Evolutionary conservation across 2,329 filamentous ascomycete genomes (phyloP).

Genomic region (Cyphellophora attinorum): DNA sequence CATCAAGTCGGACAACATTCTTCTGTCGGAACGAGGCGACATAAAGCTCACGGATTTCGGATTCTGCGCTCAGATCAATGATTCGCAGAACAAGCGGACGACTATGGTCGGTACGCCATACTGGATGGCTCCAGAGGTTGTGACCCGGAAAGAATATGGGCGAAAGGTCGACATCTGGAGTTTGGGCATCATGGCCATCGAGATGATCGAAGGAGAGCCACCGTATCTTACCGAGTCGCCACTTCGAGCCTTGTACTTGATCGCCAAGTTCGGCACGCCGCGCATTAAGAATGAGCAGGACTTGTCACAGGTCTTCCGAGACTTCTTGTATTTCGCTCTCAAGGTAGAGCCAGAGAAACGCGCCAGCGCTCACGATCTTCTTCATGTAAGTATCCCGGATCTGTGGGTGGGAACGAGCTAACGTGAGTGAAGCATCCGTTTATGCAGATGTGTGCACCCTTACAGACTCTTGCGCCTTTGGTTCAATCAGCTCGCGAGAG

Average conservation of each 20-base stretch:
- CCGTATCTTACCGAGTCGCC: slow-evolving; percentile 98
- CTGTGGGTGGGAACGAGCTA: slow-evolving; percentile 1
- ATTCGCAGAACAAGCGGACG: slow-evolving; percentile 90
- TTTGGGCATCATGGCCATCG: slow-evolving; percentile 97
- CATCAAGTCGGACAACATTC: slow-evolving; percentile 98
- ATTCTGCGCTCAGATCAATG: slow-evolving; percentile 96
- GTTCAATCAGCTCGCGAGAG: slow-evolving; percentile 79
- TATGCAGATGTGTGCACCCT: slow-evolving; percentile 65
- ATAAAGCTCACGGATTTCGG: slow-evolving; percentile 99
- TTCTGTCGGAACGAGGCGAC: slow-evolving; percentile 85
- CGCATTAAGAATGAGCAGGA: slow-evolving; percentile 97
- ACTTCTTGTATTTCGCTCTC: slow-evolving; percentile 85
- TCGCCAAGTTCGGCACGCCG: slow-evolving; percentile 94
- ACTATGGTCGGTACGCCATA: slow-evolving; percentile 99
- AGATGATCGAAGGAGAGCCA: slow-evolving; percentile 98
- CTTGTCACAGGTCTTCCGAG: slow-evolving; percentile 88
- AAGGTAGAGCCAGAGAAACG: slow-evolving; percentile 97
- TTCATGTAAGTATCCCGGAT: slow-evolving; percentile 58
- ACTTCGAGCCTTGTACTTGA: slow-evolving; percentile 91
- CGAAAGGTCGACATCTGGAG: slow-evolving; percentile 99
- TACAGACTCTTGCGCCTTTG: slow-evolving; percentile 71
- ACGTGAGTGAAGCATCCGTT: slow-evolving; percentile 57
- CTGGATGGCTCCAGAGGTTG: slow-evolving; percentile 99
- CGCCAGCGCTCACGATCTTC: slow-evolving; percentile 84
- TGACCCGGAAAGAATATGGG: slow-evolving; percentile 98